Conservation (phyloP, 306 rosid species). For the Cyamopsis tetragonoloba region DNA sequence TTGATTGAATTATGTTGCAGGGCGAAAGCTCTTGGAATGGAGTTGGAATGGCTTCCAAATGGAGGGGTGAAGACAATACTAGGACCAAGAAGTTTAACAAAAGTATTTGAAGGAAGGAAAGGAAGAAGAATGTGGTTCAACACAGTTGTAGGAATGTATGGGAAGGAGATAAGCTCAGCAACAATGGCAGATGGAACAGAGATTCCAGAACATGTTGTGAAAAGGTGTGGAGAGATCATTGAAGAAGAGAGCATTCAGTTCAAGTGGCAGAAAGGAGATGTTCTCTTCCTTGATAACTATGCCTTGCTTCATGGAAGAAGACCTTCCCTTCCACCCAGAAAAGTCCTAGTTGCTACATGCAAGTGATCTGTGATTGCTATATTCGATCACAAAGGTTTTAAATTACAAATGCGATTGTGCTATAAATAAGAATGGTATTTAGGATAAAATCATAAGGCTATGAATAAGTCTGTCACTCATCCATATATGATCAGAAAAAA, state of each 20-base stretch:
- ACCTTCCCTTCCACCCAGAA: constrained; percentile 89
- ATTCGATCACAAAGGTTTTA: background rate
- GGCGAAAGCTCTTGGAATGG: constrained; percentile 73
- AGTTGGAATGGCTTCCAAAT: constrained; percentile 59
- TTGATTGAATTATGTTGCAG: constrained; percentile 27
- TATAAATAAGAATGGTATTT: background rate
- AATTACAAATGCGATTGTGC: too few relatives aligned
- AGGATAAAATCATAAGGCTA: background rate
- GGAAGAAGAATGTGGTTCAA: constrained; percentile 87
- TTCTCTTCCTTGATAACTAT: constrained; percentile 71
- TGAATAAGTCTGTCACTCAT: constrained; percentile 10
- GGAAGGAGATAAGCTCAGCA: constrained; percentile 74
- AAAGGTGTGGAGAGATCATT: constrained; percentile 72
- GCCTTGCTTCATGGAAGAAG: constrained; percentile 91
- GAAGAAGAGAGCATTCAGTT: constrained; percentile 94
- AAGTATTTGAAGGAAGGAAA: constrained; percentile 74
- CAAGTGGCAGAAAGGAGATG: constrained; percentile 84
- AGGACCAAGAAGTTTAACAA: constrained; percentile 53
- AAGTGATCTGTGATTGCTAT: constrained; percentile 35
- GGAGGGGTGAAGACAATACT: constrained; percentile 61
- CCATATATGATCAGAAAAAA: background rate
- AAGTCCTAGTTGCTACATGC: constrained; percentile 66
- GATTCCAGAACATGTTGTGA: constrained; percentile 54
- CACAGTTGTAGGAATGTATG: constrained; percentile 76
- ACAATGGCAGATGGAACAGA: constrained; percentile 72